Conservation (phyloP, 495 filamentous ascomycete genomes). For the Aspergillus biplanus region DNA sequence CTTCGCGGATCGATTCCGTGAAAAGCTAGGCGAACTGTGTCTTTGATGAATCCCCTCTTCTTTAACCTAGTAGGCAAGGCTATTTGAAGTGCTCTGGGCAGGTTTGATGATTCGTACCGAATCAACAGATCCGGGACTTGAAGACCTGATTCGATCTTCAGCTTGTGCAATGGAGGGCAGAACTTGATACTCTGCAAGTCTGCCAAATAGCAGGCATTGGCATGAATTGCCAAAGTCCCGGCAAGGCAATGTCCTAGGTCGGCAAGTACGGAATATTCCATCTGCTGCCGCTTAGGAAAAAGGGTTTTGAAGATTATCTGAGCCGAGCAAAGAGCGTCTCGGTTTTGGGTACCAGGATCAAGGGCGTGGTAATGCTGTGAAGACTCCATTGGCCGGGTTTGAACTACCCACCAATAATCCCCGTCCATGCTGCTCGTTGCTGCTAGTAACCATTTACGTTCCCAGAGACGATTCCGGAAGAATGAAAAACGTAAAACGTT, state of each 20-base stretch:
- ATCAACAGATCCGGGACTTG: conserved; percentile 43
- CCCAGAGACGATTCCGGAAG: conserved; percentile 66
- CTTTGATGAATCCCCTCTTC: conserved; percentile 35
- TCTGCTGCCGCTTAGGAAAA: conserved; percentile 25
- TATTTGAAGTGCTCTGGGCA: conserved; percentile 40
- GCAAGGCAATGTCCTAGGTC: conserved; percentile 44
- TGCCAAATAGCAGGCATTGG: conserved; percentile 45
- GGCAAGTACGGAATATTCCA: conserved; percentile 36
- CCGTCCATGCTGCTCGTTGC: conserved; percentile 72
- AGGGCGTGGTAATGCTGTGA: conserved; percentile 16
- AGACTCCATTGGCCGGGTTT: conserved; percentile 44
- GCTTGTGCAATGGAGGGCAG: conserved; percentile 38
- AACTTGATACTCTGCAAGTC: conserved; percentile 37
- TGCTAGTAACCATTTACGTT: conserved; percentile 67
- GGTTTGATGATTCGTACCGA: conserved; percentile 35
- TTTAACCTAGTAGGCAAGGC: conserved; percentile 32
- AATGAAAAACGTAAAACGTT: conserved; percentile 63
- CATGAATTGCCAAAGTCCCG: conserved; percentile 45
- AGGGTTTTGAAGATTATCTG: conserved; percentile 37
- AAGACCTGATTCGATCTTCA: conserved; percentile 37
- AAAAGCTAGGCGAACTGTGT: conserved; percentile 45
- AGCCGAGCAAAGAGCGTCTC: conserved; percentile 24
- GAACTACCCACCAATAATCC: conserved; percentile 76
- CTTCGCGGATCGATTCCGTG: conserved; percentile 43
- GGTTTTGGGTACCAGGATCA: conserved; percentile 11